Evolutionary conservation across 371 early-diverging fungal species (phyloP), one percentile per base, ranked within the genome.

Genomic region (Lichtheimia ornata): DNA sequence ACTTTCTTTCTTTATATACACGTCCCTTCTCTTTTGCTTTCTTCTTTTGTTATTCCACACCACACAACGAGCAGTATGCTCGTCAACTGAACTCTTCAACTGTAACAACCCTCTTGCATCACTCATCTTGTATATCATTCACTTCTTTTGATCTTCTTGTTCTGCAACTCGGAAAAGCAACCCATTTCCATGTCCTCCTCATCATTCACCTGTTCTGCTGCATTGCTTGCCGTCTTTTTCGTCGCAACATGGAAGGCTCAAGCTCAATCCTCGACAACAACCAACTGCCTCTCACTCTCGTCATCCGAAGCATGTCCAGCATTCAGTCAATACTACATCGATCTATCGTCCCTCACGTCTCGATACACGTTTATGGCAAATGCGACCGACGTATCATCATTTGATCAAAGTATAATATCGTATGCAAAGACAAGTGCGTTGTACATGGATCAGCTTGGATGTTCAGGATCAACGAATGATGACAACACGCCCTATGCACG

Each of bases 301-400:
- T 58, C 61, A 22, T 81, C 81, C 62, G 67, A 43, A n/a, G 71
- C 77, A 25, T 81, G 81, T 50, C 65, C 69, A 43, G 76, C 81
- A 17, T 81, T 64, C 43, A 61, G 64, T 17, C 57, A 64, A 11
- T 81, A 71, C 58, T 81, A 76, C 54, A 62, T 81, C 50, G 71
- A 75, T 50, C 20, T 74, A n/a, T 41, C 51, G 7, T 65, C 62
- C 15, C 56, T 71, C 6, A 41, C 61, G 5, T 47, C 22, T 27
- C 51, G 63, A 43, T 77, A 74, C 50, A 52, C 71, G 3, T 74
- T 66, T 60, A 44, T 73, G 18, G 40, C 47, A 4, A 67, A 69
- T 45, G 66, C 69, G 0, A 73, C 74, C 7, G 65, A 73, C 50
- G 54, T 77, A 13, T 30, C 45, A 22, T 62, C 72, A 4, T 77